phyloP scores from a whole-genome alignment of 495 filamentous ascomycete species.

The Extremus antarcticus region DNA sequence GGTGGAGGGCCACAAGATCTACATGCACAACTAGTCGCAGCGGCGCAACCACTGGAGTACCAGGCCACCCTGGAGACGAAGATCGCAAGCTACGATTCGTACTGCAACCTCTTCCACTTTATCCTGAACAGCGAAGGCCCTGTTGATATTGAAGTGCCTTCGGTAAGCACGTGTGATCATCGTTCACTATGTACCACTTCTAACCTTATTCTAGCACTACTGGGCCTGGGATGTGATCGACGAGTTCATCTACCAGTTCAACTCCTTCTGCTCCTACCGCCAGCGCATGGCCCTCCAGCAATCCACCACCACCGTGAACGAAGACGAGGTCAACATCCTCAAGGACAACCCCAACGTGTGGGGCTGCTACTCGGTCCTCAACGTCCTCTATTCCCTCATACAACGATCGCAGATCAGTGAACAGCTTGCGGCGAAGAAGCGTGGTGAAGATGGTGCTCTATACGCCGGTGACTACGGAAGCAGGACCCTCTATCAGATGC shows the following conservation, averaged over 20 bases:
- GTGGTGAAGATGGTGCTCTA: constrained; percentile 70
- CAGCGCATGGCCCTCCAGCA: constrained; percentile 73
- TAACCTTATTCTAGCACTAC: constrained; percentile 61
- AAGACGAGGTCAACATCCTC: constrained; percentile 81
- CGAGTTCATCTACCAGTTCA: constrained; percentile 99
- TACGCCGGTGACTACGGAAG: constrained; percentile 91
- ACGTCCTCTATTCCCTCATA: constrained; percentile 97
- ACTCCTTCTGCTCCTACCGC: constrained; percentile 94
- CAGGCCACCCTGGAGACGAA: constrained; percentile 88
- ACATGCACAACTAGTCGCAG: constrained; percentile 76
- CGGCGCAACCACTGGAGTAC: constrained; percentile 90
- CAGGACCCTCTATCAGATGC: constrained; percentile 89
- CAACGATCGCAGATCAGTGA: constrained; percentile 96
- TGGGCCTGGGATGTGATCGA: constrained; percentile 99
- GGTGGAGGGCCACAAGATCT: constrained; percentile 52
- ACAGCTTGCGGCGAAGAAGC: constrained; percentile 88
- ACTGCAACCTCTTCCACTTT: constrained; percentile 97
- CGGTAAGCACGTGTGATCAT: constrained; percentile 40
- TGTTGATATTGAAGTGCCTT: constrained; percentile 90
- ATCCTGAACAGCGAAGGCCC: constrained; percentile 97
- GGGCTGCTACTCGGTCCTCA: constrained; percentile 99
- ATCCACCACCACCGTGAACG: constrained; percentile 32
- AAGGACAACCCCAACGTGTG: constrained; percentile 96
- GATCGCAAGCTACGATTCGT: constrained; percentile 96
- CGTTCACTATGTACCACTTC: not conserved